phyloP scores from a whole-genome alignment of 805 yeast species.

The Sugiyamaella smithiae region DNA sequence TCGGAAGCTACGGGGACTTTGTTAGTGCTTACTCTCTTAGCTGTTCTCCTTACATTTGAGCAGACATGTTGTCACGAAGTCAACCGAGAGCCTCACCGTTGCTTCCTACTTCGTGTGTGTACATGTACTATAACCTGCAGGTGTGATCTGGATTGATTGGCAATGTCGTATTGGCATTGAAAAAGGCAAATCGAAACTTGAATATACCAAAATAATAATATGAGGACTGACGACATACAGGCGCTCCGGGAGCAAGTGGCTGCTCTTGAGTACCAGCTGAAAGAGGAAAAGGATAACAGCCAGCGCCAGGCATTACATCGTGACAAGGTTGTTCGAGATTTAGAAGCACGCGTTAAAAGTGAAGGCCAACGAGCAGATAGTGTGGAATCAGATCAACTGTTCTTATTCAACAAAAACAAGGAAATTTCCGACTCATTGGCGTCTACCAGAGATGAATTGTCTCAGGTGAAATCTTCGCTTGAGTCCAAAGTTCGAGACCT shows the following conservation, averaged over 20 bases:
- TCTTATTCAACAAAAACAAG: constrained; percentile 37
- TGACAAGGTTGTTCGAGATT: constrained; percentile 32
- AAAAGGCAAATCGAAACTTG: no score
- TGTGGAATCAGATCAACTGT: constrained; percentile 38
- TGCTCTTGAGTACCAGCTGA: constrained; percentile 38
- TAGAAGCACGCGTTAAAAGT: constrained; percentile 31
- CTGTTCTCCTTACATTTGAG: constrained; percentile 13
- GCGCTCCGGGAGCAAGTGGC: constrained; percentile 26
- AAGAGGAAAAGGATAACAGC: constrained; percentile 39
- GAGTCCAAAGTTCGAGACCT: constrained; percentile 37
- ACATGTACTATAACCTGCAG: no score
- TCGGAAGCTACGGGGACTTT: constrained; percentile 84
- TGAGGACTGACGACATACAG: neutral
- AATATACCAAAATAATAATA: no score
- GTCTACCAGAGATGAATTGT: constrained; percentile 28
- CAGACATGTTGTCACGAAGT: constrained; percentile 12
- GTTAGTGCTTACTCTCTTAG: neutral
- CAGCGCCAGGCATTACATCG: constrained; percentile 36
- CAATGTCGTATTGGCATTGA: no score
- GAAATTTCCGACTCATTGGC: constrained; percentile 31
- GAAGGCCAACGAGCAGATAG: constrained; percentile 36
- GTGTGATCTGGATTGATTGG: no score
- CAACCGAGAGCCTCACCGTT: neutral
- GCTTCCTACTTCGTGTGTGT: no score
- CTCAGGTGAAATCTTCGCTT: constrained; percentile 26